Percentiles rank a stretch among this genome's conserved stretches.
phyloP scores from a whole-genome alignment of 2,329 filamentous ascomycete genomes.

The Pseudogymnoascus sp. region DNA sequence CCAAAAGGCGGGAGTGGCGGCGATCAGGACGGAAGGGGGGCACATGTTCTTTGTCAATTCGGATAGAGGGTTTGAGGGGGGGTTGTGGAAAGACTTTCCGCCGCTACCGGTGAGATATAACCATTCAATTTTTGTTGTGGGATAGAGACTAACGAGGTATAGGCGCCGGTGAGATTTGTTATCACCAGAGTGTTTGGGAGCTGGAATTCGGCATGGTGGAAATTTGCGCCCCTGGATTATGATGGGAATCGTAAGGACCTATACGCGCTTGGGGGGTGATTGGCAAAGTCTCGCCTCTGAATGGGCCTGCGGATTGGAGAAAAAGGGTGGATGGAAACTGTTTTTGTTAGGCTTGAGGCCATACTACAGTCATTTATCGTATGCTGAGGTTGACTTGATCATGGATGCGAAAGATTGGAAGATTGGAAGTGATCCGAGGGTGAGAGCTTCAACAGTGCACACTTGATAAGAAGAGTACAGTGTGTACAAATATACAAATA shows the following conservation, averaged over 20 bases:
- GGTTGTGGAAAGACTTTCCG: conserved; percentile 16
- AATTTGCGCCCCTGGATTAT: conserved; percentile 17
- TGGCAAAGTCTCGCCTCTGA: not conserved
- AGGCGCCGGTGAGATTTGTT: conserved; percentile 14
- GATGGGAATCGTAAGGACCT: conserved; percentile 15
- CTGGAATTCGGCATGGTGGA: conserved; percentile 17
- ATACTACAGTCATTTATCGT: not conserved
- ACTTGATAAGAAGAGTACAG: not conserved
- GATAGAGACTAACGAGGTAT: not conserved
- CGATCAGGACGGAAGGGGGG: conserved; percentile 14
- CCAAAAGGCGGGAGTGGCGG: conserved; percentile 12
- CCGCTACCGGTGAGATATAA: conserved; percentile 12
- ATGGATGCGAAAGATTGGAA: not conserved
- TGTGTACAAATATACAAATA: not conserved
- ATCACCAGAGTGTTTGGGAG: conserved; percentile 13
- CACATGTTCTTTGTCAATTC: conserved; percentile 19
- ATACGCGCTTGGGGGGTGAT: not conserved
- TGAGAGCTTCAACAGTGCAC: not conserved
- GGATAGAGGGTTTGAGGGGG: conserved; percentile 18
- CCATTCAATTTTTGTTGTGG: not conserved
- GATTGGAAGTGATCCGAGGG: not conserved
- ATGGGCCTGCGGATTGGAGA: too few species aligned
- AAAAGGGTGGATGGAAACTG: not conserved
- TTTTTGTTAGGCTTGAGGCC: not conserved
- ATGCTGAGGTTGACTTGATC: not conserved